Evolutionary conservation across 352 stramenopile species (phyloP).

Genomic region (Achlya hypogyna): DNA sequence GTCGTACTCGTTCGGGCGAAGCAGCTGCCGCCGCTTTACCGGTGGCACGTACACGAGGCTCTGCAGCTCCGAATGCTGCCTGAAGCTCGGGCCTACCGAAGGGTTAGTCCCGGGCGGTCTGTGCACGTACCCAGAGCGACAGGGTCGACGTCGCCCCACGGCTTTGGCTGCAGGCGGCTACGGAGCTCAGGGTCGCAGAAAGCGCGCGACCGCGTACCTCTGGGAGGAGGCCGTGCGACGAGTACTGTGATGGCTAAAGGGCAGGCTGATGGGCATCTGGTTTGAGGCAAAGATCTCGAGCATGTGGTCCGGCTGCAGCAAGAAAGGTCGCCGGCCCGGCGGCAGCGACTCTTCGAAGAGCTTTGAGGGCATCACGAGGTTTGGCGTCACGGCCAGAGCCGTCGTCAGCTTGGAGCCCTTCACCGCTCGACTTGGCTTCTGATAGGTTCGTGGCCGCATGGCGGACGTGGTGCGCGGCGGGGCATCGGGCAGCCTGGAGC

Average conservation of each 20-base stretch:
- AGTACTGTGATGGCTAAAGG: slow-evolving; percentile 36
- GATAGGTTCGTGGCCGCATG: slow-evolving; percentile 1
- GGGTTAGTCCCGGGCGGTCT: too few species aligned
- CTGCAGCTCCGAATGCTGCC: neutral
- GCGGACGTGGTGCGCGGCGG: neutral
- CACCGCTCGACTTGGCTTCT: slow-evolving; percentile 1
- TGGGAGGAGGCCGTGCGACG: slow-evolving; percentile 24
- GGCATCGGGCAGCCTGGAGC: neutral
- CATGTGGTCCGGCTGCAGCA: slow-evolving; percentile 57
- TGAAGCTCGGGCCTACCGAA: neutral
- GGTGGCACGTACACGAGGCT: neutral
- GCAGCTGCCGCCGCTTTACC: neutral
- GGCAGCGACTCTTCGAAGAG: slow-evolving; percentile 8
- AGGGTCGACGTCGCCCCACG: slow-evolving; percentile 24
- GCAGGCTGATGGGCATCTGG: slow-evolving; percentile 47
- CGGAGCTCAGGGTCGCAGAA: too few species aligned
- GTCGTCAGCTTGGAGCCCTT: slow-evolving; percentile 7
- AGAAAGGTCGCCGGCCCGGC: slow-evolving; percentile 16
- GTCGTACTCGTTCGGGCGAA: neutral
- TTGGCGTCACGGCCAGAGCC: neutral
- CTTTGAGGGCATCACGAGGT: slow-evolving; percentile 15
- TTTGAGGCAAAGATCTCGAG: slow-evolving; percentile 54
- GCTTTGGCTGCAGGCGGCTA: slow-evolving; percentile 21
- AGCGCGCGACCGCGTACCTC: too few species aligned
- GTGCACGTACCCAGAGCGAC: slow-evolving; percentile 2